Percentiles rank a stretch among this genome's conserved stretches.
These are phyloP conservation scores for Tanozyma kutaoensis DNA, from an alignment of 805 yeast genomes.

Conservation along the genomic window DNA sequence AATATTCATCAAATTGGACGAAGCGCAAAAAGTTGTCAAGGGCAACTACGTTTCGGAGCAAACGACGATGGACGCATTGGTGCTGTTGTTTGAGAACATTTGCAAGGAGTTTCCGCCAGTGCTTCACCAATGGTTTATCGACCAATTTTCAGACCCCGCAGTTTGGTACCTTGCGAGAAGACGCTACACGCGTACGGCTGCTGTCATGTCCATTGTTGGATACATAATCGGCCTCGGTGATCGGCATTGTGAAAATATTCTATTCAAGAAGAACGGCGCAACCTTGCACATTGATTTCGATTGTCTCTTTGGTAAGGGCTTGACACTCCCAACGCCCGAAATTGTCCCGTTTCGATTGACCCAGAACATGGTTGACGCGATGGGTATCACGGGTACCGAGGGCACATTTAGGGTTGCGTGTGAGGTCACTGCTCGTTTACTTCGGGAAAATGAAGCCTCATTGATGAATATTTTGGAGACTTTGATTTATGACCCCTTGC, in stretches of 20 bases:
- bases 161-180: conserved; percentile 77
- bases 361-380: conserved; percentile 76
- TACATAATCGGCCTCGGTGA: conserved; percentile 91
- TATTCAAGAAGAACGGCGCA: conserved; percentile 62
- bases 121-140: conserved; percentile 76
- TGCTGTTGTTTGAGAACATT: conserved; percentile 11
- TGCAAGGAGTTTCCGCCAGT: conserved; percentile 46
- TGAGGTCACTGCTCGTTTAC: conserved; percentile 64
- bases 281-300: conserved; percentile 93
- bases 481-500: conserved; percentile 82
- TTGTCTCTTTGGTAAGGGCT: conserved; percentile 82
- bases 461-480: conserved; percentile 87
- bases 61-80: conserved; percentile 8
- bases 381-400: conserved; percentile 80
- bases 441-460: conserved; percentile 70
- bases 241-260: conserved; percentile 86
- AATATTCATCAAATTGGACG: conserved; percentile 16
- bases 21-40: conserved; percentile 11
- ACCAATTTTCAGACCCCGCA: conserved; percentile 79
- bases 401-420: conserved; percentile 80
- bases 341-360: conserved; percentile 90
- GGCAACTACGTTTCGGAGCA: conserved; percentile 1
- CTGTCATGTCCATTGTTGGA: conserved; percentile 97
- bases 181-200: conserved; percentile 62
- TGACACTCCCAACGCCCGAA: conserved; percentile 69